These are phyloP conservation scores for Casaregolazyma suthepensis DNA, from an alignment of 1,139 yeast species.

Conservation along the genomic window DNA sequence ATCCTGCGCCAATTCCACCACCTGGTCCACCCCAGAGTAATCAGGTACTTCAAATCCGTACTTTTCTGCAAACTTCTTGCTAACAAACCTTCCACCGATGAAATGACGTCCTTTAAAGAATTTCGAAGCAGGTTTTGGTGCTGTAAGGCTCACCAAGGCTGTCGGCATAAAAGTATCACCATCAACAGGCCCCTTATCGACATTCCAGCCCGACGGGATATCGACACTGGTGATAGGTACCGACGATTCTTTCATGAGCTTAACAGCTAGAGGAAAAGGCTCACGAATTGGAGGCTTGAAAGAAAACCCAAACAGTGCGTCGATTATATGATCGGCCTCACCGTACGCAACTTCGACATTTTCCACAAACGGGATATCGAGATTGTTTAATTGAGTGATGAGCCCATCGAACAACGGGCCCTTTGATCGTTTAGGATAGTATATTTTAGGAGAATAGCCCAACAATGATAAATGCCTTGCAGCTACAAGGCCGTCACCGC, in stretches of 20 bases:
- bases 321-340: conserved; percentile 50
- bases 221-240: conserved; percentile 74
- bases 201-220: conserved; percentile 97
- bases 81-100: conserved; percentile 85
- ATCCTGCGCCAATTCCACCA: conserved; percentile 24
- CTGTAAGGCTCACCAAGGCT: conserved; percentile 76
- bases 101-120: conserved; percentile 55
- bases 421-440: conserved; percentile 37
- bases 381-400: conserved; percentile 52
- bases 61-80: conserved; percentile 56
- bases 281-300: conserved; percentile 82
- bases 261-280: conserved; percentile 63
- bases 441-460: conserved; percentile 67
- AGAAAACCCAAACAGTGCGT: conserved; percentile 88
- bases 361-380: conserved; percentile 44
- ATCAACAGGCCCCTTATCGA: conserved; percentile 68
- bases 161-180: conserved; percentile 45
- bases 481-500: conserved; percentile 94
- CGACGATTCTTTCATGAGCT: conserved; percentile 38
- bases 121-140: conserved; percentile 83
- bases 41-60: conserved; percentile 61
- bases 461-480: conserved; percentile 82
- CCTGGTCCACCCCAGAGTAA: conserved; percentile 50
- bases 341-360: conserved; percentile 26
- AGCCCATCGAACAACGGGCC: conserved; percentile 37